A percentile compares a stretch with the other conserved stretches of the same genome.
phyloP scores from a whole-genome alignment of 257 asterid species.

The Nicotiana sylvestris region DNA sequence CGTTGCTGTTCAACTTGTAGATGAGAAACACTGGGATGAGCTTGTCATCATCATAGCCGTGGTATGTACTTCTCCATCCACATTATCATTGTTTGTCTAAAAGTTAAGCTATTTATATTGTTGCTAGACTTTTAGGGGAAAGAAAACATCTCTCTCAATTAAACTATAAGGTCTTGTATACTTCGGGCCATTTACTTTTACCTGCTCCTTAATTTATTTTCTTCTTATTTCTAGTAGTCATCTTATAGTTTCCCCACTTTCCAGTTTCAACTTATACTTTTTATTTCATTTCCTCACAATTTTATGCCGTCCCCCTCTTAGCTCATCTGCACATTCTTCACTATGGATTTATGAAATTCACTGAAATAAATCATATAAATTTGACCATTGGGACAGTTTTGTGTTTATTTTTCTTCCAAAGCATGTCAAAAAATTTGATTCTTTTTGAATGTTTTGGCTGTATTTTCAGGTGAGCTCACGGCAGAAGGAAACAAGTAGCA shows the following conservation, averaged over 20 bases:
- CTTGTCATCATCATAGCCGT: constrained; percentile 91
- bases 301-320: not conserved
- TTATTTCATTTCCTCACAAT: not conserved
- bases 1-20: constrained; percentile 83
- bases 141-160: not conserved
- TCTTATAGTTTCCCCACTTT: not conserved
- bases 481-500: constrained; percentile 98
- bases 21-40: constrained; percentile 94
- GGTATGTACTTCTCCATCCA: constrained; percentile 24
- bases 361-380: not conserved
- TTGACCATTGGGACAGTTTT: not conserved
- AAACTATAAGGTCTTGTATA: not conserved
- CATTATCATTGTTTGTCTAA: not conserved
- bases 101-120: not conserved
- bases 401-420: not conserved
- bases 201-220: not conserved
- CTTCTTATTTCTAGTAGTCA: not conserved
- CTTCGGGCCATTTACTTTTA: not conserved
- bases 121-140: too few relatives aligned
- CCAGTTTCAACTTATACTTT: not conserved
- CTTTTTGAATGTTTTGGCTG: not conserved
- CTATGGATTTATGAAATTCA: not conserved
- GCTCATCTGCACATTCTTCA: not conserved
- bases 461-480: constrained; percentile 82
- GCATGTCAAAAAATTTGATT: not conserved